Conservation (phyloP, 257 asterid genomes). For the Solanum pimpinellifolium region DNA sequence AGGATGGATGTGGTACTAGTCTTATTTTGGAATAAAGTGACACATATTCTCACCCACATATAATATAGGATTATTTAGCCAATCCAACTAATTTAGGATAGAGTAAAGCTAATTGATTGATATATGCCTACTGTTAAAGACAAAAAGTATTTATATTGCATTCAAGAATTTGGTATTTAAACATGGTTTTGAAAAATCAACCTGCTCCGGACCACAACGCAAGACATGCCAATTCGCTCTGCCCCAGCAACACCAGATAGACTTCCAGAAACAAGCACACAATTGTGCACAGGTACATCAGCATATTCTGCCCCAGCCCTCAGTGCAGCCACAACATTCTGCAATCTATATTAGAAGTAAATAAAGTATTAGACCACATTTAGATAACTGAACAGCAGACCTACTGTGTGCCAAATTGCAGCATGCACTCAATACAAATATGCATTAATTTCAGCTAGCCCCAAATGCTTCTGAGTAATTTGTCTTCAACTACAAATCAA, state of each 20-base stretch:
- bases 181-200: conserved; percentile 7
- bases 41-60: not conserved
- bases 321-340: conserved; percentile 56
- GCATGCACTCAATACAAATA: not conserved
- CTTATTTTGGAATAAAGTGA: not conserved
- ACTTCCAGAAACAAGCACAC: conserved; percentile 84
- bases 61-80: not conserved
- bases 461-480: not conserved
- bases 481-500: not conserved
- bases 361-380: not conserved
- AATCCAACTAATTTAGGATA: not conserved
- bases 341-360: conserved; percentile 36
- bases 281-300: conserved; percentile 37
- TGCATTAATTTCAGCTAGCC: not conserved
- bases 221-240: conserved; percentile 73
- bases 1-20: not conserved
- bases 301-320: conserved; percentile 82
- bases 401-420: not conserved
- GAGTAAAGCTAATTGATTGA: not conserved
- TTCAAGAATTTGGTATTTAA: not conserved
- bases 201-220: conserved; percentile 91
- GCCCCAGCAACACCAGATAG: conserved; percentile 76
- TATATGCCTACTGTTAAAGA: not conserved
- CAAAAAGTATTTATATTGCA: not conserved
- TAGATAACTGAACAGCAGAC: not conserved